A percentile compares a stretch with the other conserved stretches of the same genome.
Evolutionary conservation across 2,329 filamentous ascomycete genomes (phyloP).

Genomic region (Alternaria triticina): DNA sequence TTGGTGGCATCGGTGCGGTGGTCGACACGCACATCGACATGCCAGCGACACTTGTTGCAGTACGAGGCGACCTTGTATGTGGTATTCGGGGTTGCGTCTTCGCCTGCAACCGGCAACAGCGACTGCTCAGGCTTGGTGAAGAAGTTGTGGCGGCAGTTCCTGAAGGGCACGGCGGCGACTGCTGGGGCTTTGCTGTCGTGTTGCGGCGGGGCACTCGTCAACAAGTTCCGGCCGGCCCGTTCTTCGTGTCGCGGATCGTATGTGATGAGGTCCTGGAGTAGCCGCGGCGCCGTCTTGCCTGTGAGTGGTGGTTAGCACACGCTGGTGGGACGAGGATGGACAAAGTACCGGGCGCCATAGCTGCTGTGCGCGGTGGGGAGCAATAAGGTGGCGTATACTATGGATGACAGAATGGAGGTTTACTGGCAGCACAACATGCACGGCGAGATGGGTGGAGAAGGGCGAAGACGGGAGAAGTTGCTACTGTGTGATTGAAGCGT

Average conservation of each 20-base stretch:
- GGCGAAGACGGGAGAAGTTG: constrained; percentile 11
- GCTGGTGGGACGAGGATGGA: background rate
- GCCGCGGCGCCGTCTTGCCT: constrained; percentile 59
- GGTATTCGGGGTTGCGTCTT: constrained; percentile 47
- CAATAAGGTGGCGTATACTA: constrained; percentile 1
- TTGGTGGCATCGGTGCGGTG: constrained; percentile 52
- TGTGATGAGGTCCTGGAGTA: constrained; percentile 58
- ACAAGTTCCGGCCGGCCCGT: constrained; percentile 58
- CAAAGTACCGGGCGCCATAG: constrained; percentile 33
- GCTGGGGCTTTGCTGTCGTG: constrained; percentile 49
- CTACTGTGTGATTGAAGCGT: constrained; percentile 18
- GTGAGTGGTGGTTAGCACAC: constrained; percentile 31
- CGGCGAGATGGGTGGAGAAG: constrained; percentile 5
- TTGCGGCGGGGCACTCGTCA: constrained; percentile 64
- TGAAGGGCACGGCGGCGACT: constrained; percentile 42
- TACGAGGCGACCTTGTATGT: constrained; percentile 65
- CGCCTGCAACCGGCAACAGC: constrained; percentile 53
- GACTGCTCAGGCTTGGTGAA: constrained; percentile 64
- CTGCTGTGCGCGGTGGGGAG: constrained; percentile 5
- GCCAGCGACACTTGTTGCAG: constrained; percentile 67
- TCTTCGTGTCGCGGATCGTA: constrained; percentile 59
- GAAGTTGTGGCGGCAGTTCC: constrained; percentile 66
- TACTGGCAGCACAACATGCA: constrained; percentile 5
- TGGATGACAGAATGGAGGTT: background rate
- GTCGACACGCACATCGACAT: constrained; percentile 65